A percentile compares a stretch with the other conserved stretches of the same genome.
These are phyloP conservation scores for Berkeleyomyces rouxiae DNA, from an alignment of 2,329 filamentous ascomycete genomes.

Conservation along the genomic window DNA sequence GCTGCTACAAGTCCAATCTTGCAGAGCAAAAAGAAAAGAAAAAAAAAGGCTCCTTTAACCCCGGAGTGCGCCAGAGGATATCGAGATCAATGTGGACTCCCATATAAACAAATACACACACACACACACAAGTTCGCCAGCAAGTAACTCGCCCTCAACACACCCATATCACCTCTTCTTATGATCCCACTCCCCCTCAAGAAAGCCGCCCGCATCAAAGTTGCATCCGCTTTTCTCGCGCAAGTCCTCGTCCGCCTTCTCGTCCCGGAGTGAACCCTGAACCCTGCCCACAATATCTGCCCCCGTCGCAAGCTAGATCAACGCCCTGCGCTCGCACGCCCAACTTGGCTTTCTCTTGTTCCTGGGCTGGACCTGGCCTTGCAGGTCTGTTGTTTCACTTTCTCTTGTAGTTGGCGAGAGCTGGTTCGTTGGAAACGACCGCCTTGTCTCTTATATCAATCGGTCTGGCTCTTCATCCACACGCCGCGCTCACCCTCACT, in stretches of 20 bases:
- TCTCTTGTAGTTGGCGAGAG: background rate
- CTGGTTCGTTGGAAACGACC: background rate
- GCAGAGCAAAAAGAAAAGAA: background rate
- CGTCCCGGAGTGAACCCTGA: background rate
- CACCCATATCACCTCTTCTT: background rate
- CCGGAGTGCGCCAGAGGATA: background rate
- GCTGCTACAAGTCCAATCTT: too few species aligned
- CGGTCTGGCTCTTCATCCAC: background rate
- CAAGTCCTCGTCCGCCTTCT: background rate
- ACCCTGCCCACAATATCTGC: background rate
- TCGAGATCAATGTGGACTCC: background rate
- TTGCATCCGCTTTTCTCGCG: background rate
- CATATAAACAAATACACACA: too few species aligned
- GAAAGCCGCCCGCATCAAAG: background rate
- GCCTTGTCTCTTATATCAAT: background rate
- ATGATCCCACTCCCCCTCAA: background rate
- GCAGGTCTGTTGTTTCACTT: background rate
- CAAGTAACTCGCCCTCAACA: too few species aligned
- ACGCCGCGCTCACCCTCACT: background rate
- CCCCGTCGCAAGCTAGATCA: background rate
- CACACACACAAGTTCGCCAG: too few species aligned
- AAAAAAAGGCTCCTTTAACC: background rate
- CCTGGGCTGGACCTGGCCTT: constrained; percentile 1
- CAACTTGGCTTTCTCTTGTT: background rate
- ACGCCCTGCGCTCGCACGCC: too few species aligned